Conservation (phyloP, 2,329 filamentous ascomycete species). For the Paracamarosporium sp. region DNA sequence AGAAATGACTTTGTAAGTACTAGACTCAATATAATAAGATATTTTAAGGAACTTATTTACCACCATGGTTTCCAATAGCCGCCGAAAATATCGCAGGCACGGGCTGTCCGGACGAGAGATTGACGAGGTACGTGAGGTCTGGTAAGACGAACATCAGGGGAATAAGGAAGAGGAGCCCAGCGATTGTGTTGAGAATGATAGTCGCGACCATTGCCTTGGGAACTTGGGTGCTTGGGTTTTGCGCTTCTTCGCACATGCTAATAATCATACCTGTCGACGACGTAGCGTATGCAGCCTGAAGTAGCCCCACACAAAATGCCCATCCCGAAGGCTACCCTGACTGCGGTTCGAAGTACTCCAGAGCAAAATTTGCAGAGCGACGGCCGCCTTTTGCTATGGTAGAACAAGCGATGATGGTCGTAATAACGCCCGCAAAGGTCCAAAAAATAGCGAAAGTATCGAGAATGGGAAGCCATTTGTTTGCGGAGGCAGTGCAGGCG, state of each 20-base stretch:
- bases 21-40: no score
- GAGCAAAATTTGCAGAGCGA: conserved; percentile 67
- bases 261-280: conserved; percentile 83
- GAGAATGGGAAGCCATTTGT: conserved; percentile 62
- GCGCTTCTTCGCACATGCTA: conserved; percentile 79
- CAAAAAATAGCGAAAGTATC: conserved; percentile 79
- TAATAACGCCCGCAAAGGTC: conserved; percentile 75
- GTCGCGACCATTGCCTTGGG: conserved; percentile 75
- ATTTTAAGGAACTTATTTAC: no score
- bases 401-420: conserved; percentile 68
- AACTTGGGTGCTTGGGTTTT: conserved; percentile 69
- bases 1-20: no score
- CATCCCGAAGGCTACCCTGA: conserved; percentile 74
- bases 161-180: conserved; percentile 72
- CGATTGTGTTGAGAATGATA: conserved; percentile 70
- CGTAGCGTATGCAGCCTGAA: conserved; percentile 76
- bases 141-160: conserved; percentile 74
- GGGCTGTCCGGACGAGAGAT: conserved; percentile 65
- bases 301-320: conserved; percentile 75
- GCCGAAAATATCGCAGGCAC: conserved; percentile 69
- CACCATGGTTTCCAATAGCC: conserved; percentile 69
- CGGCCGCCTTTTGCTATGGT: conserved; percentile 72
- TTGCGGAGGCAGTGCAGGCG: conserved; percentile 58
- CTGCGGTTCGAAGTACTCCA: conserved; percentile 70
- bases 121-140: conserved; percentile 62